Percentiles rank a stretch among this genome's conserved stretches.
Conservation (phyloP, 495 filamentous ascomycete species). For the Hypoxylon fragiforme region DNA sequence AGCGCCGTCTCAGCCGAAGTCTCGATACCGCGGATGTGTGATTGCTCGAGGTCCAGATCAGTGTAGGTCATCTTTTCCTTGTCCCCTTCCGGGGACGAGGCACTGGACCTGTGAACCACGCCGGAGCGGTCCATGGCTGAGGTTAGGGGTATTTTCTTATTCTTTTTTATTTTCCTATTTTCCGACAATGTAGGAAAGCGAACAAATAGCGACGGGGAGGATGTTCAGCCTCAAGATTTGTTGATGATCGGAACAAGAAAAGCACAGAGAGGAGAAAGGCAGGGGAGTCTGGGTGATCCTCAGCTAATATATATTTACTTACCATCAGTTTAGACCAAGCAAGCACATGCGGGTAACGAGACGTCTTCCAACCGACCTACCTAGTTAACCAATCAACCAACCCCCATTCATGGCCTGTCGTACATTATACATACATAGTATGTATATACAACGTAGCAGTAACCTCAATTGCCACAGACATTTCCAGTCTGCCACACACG, state of each 20-base stretch:
- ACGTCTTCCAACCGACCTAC: constrained; percentile 18
- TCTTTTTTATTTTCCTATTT: constrained; percentile 1
- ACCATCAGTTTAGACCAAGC: neutral
- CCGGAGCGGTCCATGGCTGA: constrained; percentile 13
- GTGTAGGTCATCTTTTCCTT: constrained; percentile 23
- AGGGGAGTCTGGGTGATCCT: constrained; percentile 14
- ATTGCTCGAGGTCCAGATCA: constrained; percentile 16
- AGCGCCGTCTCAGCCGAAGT: constrained; percentile 47
- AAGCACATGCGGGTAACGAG: constrained; percentile 15
- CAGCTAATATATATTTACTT: constrained; percentile 23
- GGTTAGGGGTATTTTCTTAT: constrained; percentile 4
- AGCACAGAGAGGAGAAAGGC: neutral
- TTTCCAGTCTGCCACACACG: neutral
- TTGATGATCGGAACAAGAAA: constrained; percentile 15
- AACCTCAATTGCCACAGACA: too few relatives aligned
- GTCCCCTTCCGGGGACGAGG: constrained; percentile 28
- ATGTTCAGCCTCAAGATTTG: constrained; percentile 12
- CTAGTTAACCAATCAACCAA: constrained; percentile 10
- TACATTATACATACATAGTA: too few relatives aligned
- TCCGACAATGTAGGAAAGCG: neutral
- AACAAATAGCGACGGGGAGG: constrained; percentile 10
- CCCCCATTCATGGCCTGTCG: too few relatives aligned
- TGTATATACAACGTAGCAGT: constrained; percentile 23
- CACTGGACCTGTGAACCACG: constrained; percentile 25
- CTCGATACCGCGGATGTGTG: constrained; percentile 41